Percentiles rank a stretch among this genome's conserved stretches.
phyloP scores from a whole-genome alignment of 75 land plant genomes.

The Picea glauca region DNA sequence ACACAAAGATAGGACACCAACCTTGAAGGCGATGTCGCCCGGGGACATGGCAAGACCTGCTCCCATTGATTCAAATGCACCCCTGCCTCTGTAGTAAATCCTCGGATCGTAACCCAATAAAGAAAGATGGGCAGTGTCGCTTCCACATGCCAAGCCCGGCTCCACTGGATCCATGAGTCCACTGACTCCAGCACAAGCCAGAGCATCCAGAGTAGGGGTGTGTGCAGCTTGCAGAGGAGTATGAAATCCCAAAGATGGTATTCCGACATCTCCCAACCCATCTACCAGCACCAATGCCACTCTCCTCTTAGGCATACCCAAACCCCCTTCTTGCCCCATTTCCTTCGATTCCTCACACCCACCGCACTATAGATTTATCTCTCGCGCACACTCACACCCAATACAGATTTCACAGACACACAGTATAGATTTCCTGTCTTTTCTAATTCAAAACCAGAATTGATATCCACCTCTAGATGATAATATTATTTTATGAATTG shows the following conservation, averaged over 20 bases:
- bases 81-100: constrained; percentile 89
- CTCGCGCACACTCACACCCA: too few relatives aligned
- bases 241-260: constrained; percentile 62
- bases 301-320: constrained; percentile 22
- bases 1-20: constrained; percentile 15
- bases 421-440: too few relatives aligned
- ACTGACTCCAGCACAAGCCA: constrained; percentile 91
- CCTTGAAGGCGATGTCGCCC: constrained; percentile 99
- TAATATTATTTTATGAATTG: too few relatives aligned
- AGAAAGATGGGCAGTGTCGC: constrained; percentile 98
- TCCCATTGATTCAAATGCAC: constrained; percentile 99
- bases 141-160: constrained; percentile 96
- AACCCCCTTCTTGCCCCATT: background rate
- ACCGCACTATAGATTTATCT: too few relatives aligned
- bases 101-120: constrained; percentile 91
- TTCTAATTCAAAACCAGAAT: too few relatives aligned
- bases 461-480: too few relatives aligned
- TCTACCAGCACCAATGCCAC: constrained; percentile 91
- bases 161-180: constrained; percentile 99
- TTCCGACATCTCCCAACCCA: constrained; percentile 87
- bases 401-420: too few relatives aligned
- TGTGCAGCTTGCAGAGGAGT: constrained; percentile 80
- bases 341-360: background rate
- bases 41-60: constrained; percentile 99
- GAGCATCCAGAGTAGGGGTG: constrained; percentile 85